Base-by-base conservation (phyloP, 345 rosid genomes). In the Heritiera littoralis region DNA sequence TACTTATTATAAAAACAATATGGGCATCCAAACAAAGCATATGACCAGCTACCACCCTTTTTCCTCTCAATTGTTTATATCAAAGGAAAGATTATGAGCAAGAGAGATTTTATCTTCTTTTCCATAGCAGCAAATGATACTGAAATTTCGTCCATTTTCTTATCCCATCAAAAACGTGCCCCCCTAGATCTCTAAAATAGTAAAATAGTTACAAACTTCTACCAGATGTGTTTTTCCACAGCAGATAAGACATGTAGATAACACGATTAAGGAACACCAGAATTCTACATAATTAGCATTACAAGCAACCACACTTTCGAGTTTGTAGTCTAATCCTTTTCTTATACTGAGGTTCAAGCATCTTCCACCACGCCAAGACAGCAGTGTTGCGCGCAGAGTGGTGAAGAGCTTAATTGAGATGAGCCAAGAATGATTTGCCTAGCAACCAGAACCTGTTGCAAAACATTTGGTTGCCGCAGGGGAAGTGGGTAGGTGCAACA, bases 361-460 rank as follows among this genome's bases (percentile, higher is more conserved):
- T 52, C 61, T 48, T 65, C 73, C 59, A 58, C 35, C 66, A 38
- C 14, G 18, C 66, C 59, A 49, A n/a, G 40, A 76, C 58, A 6
- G 28, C 67, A 75, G 30, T 60, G 70, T 20, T 63, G 11, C 6
- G 18, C 0, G 56, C 28, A 23, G 60, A n/a, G 30, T 65, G 40
- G 40, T 15, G 84, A 78, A 49, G 72, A 76, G 83, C 86, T 80
- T 52, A 15, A 45, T 6, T 54, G 2, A 70, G 38, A 52, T 80
- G 78, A 85, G 88, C 86, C 88, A 96, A 96, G 98, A 92, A 96
- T 92, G 99, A 94, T 55, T 94, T 94, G 99, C 99, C 99, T 87
- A 80, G 76, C 61, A 61, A 51, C 87, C 71, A 12, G 75, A 74
- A 75, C 79, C 28, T 9, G 48, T 32, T 46, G 66, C 77, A 72